Evolutionary conservation across 2,329 filamentous ascomycete genomes (phyloP).

Genomic region (Lomentospora prolificans): DNA sequence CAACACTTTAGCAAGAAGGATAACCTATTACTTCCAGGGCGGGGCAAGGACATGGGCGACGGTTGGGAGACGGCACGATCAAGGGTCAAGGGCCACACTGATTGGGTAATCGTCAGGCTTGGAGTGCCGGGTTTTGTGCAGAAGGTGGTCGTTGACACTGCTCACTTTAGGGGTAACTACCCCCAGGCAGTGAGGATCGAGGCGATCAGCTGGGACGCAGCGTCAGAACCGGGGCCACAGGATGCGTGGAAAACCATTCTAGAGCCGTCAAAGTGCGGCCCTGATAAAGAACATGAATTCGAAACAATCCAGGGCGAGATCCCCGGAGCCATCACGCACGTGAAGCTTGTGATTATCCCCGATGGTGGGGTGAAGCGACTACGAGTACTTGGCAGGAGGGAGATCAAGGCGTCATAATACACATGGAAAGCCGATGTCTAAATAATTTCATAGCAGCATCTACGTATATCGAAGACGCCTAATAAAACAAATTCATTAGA

Average conservation of each 20-base stretch:
- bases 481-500: too few relatives aligned
- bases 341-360: conserved; percentile 86
- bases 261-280: conserved; percentile 56
- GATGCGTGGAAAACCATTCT: conserved; percentile 58
- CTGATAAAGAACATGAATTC: conserved; percentile 65
- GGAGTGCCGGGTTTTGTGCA: conserved; percentile 56
- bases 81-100: conserved; percentile 59
- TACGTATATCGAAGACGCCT: too few relatives aligned
- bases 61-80: conserved; percentile 80
- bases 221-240: conserved; percentile 44
- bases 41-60: conserved; percentile 78
- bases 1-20: conserved; percentile 78
- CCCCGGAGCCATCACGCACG: conserved; percentile 54
- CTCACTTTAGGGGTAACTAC: conserved; percentile 76
- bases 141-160: conserved; percentile 66
- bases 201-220: conserved; percentile 43
- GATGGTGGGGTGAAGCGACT: conserved; percentile 89
- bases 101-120: conserved; percentile 72
- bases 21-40: conserved; percentile 68
- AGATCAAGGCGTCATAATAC: neutral
- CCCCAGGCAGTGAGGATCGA: conserved; percentile 66
- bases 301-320: conserved; percentile 33
- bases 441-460: too few relatives aligned
- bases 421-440: neutral
- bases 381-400: conserved; percentile 59